Base-by-base conservation (phyloP, 106 monocot genomes). In the Platanthera guangdongensis region DNA sequence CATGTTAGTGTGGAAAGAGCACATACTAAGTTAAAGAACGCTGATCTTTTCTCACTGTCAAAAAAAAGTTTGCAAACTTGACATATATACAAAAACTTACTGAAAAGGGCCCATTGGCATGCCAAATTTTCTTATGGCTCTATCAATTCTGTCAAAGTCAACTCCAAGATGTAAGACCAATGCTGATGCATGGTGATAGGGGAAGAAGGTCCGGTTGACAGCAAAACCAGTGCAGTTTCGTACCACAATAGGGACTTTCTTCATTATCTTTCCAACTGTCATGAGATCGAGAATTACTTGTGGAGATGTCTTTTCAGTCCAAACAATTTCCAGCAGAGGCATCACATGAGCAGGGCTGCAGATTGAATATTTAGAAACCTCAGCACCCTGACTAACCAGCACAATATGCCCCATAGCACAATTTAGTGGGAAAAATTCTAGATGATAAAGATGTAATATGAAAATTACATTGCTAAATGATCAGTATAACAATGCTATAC, bases 71-170 rank as follows among this genome's bases (percentile, higher is more conserved):
- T 39, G 3, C 39, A 39, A 39, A 39, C 39, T 39, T 39, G 39
- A 39, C 39, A 39, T 39, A 3, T 39, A 39, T 39, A 39, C 3
- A 39, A 39, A 39, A 39, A 47, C 85, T 90, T 90, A 93, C 93
- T 86, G 93, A 80, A 93, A 93, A 77, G 93, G 93, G 8, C 93
- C 93, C 84, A 93, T 86, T 67, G 93, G 93, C 88, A 93, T 90
- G 80, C 93, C 93, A 78, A 93, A 93, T 62, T 55, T 83, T 82
- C 77, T 86, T 47, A 93, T 80, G 13, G 86, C 88, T 74, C 82
- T 72, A 72, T 93, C 93, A 83, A 93, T 75, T 81, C 90, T 88
- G 78, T 88, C 90, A 55, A 90, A 16, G 69, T 93, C 90, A 16
- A 93, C 84, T 7, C 93, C 93, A 25, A 93, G 82, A 87, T 82